Evolutionary conservation across 2,329 filamentous ascomycete species (phyloP), one percentile per base, ranked within the genome.

Genomic region (Verticillium zaregamsianum): DNA sequence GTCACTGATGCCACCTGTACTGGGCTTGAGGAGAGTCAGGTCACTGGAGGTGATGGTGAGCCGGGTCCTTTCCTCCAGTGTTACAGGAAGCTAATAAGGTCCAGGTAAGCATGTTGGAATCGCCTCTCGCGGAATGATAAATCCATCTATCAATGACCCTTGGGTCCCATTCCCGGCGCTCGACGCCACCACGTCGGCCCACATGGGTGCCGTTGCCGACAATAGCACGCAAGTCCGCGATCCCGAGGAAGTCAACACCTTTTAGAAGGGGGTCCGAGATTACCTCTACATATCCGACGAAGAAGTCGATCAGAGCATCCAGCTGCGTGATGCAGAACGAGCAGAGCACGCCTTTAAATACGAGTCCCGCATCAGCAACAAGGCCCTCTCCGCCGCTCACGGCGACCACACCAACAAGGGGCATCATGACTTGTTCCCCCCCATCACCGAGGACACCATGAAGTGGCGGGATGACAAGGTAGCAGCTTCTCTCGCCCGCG

Each of bases 181-280:
- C 20, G 23, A 54, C 5, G 8, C 20, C 11, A 54, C 49, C 9
- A 54, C 20, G 12, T n/a, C 40, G 8, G 12, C 40, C 17, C 17
- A 3, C 3, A 5, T 2, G 12, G 11, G 17, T 23, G 20, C 8
- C 40, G 40, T 9, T 5, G 12, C 40, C 14, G 33, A 12, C 12
- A 7, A 80, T 49, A 74, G 76, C 54, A 73, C 71, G 0, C 74
- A 83, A 59, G 14, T 25, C n/a, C 56, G 56, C 56, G 45, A 31
- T 54, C 63, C 68, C 12, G 60, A 63, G 25, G 71, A 73, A n/a
- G 70, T 70, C n/a, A 45, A 60, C 31, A 64, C 70, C 59, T 74
- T 74, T 58, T 76, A 72, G 74, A 61, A 66, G 11, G 64, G 69
- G 63, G 71, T 75, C 23, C 68, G 73, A 23, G 61, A 61, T 8